Evolutionary conservation across 2,329 filamentous ascomycete species (phyloP).

Genomic region (Iodosphaeria phyllophila): DNA sequence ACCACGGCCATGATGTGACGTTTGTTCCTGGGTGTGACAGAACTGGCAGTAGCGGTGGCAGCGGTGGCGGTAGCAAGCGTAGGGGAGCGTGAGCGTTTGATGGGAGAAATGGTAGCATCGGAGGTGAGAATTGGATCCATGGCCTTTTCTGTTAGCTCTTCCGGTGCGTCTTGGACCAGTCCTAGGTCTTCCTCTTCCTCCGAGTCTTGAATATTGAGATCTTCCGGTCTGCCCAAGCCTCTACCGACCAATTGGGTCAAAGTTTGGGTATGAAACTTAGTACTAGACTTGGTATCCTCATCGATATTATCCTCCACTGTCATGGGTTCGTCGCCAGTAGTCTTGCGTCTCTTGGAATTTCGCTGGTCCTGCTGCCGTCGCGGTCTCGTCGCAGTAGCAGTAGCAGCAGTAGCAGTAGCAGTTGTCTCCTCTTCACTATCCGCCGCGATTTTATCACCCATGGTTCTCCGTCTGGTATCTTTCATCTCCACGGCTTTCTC

Average conservation of each 20-base stretch:
- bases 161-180: conserved; percentile 11
- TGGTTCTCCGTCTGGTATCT: conserved; percentile 10
- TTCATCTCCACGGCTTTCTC: conserved; percentile 5
- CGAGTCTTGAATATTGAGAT: conserved; percentile 10
- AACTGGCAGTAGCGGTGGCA: no score
- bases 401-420: no score
- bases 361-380: no score
- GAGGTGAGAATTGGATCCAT: not conserved
- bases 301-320: no score
- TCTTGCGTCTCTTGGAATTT: conserved; percentile 12
- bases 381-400: no score
- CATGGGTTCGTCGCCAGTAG: conserved; percentile 10
- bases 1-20: conserved; percentile 8
- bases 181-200: conserved; percentile 9
- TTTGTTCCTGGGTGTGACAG: conserved; percentile 10
- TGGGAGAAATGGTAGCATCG: not conserved
- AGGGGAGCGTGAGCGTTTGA: not conserved
- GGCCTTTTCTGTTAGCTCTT: conserved; percentile 3
- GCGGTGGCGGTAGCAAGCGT: not conserved
- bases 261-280: conserved; percentile 15
- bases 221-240: conserved; percentile 5
- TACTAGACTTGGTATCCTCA: no score
- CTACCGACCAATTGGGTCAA: conserved; percentile 10
- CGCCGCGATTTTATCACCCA: conserved; percentile 10
- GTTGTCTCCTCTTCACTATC: conserved; percentile 5